phyloP scores from a whole-genome alignment of 768 basidiomycete species.

The Amanita phalloides region DNA sequence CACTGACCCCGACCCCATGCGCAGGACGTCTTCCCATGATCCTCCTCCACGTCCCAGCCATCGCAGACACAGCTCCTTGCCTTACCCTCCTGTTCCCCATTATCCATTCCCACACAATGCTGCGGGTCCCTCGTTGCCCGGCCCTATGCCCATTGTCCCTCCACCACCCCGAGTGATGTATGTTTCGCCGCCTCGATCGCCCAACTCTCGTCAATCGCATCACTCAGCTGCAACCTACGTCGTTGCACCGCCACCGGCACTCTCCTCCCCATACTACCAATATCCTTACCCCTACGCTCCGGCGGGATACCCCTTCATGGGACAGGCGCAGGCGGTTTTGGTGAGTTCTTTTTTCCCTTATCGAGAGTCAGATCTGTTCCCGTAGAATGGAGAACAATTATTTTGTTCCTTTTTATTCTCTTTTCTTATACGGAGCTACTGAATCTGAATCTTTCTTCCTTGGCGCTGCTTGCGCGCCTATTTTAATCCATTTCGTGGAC shows the following conservation, averaged over 20 bases:
- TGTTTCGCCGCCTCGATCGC: slow-evolving; percentile 1
- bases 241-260: slow-evolving; percentile 2
- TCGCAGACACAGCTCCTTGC: slow-evolving; percentile 3
- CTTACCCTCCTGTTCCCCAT: slow-evolving; percentile 2
- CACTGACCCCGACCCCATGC: neutral
- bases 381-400: neutral
- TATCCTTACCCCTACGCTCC: slow-evolving; percentile 1
- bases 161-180: slow-evolving; percentile 2
- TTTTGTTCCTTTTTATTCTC: neutral
- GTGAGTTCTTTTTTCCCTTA: slow-evolving; percentile 1
- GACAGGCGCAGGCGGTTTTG: neutral
- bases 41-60: slow-evolving; percentile 3
- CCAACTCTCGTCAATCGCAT: neutral
- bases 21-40: neutral
- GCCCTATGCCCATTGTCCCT: slow-evolving; percentile 2
- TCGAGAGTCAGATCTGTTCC: neutral
- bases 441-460: slow-evolving; percentile 1
- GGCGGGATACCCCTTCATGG: neutral
- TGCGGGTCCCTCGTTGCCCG: slow-evolving; percentile 1
- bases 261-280: neutral
- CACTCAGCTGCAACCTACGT: slow-evolving; percentile 4
- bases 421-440: neutral
- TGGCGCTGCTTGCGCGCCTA: neutral
- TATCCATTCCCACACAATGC: slow-evolving; percentile 1
- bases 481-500: neutral